Evolutionary conservation across 495 filamentous ascomycete species (phyloP).

Genomic region (Aspergillus indologenus): DNA sequence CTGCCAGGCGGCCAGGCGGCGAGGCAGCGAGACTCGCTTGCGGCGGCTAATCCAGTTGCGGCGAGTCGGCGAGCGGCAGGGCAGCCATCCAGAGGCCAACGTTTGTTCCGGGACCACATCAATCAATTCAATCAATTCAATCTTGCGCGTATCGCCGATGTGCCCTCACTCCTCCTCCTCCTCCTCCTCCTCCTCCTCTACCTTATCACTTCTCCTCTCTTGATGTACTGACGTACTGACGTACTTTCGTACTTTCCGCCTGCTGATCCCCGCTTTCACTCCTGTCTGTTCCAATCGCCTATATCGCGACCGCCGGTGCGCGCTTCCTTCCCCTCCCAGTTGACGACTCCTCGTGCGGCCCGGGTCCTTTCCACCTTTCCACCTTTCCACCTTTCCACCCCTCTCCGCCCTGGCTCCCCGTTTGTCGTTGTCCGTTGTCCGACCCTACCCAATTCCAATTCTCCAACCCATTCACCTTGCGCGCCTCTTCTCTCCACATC

Average conservation of each 20-base stretch:
- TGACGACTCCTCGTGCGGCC: conserved; percentile 35
- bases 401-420: conserved; percentile 32
- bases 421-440: conserved; percentile 21
- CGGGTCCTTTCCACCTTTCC: conserved; percentile 38
- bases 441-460: conserved; percentile 21
- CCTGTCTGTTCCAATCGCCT: conserved; percentile 11
- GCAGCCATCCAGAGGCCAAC: conserved; percentile 47
- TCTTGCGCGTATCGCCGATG: conserved; percentile 20
- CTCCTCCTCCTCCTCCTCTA: background rate
- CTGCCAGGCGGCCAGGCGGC: no score
- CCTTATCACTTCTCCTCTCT: background rate
- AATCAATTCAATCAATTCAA: background rate
- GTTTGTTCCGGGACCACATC: conserved; percentile 42
- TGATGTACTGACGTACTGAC: no score
- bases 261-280: conserved; percentile 8
- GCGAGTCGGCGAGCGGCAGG: conserved; percentile 31
- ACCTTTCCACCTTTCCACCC: conserved; percentile 38
- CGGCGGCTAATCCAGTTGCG: conserved; percentile 47
- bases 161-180: conserved; percentile 21
- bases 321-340: background rate
- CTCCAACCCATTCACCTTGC: conserved; percentile 5
- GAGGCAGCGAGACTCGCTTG: conserved; percentile 33
- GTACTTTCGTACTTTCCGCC: background rate
- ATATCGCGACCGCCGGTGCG: background rate
- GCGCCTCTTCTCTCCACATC: background rate